Conservation (phyloP, 1,139 yeast genomes). For the Hansenula anomala region DNA sequence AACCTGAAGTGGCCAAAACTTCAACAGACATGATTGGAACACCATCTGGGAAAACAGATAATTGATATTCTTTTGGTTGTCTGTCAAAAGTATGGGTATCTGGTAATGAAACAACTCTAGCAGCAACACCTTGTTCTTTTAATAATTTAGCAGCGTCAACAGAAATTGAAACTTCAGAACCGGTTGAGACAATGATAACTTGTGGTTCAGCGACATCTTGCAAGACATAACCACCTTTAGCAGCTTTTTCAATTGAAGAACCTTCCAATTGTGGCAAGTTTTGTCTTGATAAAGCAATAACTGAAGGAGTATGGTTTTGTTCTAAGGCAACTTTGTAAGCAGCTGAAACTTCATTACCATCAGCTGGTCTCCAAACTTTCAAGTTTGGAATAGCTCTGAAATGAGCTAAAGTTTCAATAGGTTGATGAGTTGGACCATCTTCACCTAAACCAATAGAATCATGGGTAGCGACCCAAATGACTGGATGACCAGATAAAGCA, state of each 20-base stretch:
- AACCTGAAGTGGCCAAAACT: conserved; percentile 88
- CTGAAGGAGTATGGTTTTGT: conserved; percentile 72
- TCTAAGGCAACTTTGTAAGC: conserved; percentile 83
- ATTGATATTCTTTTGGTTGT: conserved; percentile 75
- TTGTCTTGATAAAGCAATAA: conserved; percentile 95
- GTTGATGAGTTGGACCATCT: conserved; percentile 58
- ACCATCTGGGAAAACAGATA: conserved; percentile 90
- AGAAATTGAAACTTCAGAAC: conserved; percentile 89
- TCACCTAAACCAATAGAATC: conserved; percentile 37
- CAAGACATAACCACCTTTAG: conserved; percentile 92
- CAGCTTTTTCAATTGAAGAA: conserved; percentile 85
- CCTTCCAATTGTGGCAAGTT: conserved; percentile 96
- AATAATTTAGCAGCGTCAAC: conserved; percentile 78
- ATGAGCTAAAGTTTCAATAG: conserved; percentile 97
- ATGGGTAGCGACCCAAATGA: conserved; percentile 46
- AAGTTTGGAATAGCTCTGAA: conserved; percentile 95
- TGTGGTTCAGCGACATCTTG: conserved; percentile 61
- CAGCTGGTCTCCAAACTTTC: conserved; percentile 99
- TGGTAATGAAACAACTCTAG: conserved; percentile 86
- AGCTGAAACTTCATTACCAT: conserved; percentile 98
- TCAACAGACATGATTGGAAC: conserved; percentile 92
- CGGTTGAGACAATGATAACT: conserved; percentile 81
- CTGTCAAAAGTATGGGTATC: conserved; percentile 87
- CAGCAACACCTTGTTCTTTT: conserved; percentile 62
- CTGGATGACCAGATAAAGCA: conserved; percentile 91